Conservation (phyloP, 139 green algal species). For the Diplosphaera chodatii region DNA sequence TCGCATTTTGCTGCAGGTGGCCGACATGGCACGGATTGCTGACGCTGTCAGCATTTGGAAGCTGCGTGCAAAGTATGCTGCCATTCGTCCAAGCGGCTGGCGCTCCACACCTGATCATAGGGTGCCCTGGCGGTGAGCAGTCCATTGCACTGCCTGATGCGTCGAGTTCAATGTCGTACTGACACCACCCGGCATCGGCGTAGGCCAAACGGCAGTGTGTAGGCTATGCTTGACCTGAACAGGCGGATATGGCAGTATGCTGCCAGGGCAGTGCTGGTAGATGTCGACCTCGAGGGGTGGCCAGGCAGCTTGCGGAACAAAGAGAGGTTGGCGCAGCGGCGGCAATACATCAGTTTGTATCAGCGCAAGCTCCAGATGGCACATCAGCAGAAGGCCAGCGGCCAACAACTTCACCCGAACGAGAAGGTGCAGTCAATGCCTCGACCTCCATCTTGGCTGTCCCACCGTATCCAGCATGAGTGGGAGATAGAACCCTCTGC, state of each 20-base stretch:
- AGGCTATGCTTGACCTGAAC: too few species aligned
- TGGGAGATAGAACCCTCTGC: too few species aligned
- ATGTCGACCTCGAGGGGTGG: conserved; percentile 11
- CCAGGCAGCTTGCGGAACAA: background rate
- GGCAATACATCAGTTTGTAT: conserved; percentile 28
- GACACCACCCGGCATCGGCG: too few species aligned
- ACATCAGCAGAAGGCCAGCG: background rate
- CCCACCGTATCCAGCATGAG: too few species aligned
- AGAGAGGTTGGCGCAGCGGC: conserved; percentile 1
- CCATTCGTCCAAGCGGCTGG: conserved; percentile 24
- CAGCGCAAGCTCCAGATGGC: conserved; percentile 11
- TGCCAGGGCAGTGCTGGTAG: conserved; percentile 31
- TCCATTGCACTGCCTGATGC: too few species aligned
- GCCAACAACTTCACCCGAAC: background rate
- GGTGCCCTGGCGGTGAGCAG: conserved; percentile 9
- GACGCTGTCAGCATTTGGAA: conserved; percentile 9
- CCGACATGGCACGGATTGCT: conserved; percentile 12
- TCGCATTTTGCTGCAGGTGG: too few species aligned
- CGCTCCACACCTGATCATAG: background rate
- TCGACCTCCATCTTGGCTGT: too few species aligned
- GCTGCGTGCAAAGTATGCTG: conserved; percentile 18
- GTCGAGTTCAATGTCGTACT: too few species aligned
- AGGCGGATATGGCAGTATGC: conserved; percentile 40
- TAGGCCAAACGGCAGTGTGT: too few species aligned
- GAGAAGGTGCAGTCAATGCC: background rate